Evolutionary conservation across 2,329 filamentous ascomycete species (phyloP), one percentile per base, ranked within the genome.

Genomic region (Clonostachys sp.): DNA sequence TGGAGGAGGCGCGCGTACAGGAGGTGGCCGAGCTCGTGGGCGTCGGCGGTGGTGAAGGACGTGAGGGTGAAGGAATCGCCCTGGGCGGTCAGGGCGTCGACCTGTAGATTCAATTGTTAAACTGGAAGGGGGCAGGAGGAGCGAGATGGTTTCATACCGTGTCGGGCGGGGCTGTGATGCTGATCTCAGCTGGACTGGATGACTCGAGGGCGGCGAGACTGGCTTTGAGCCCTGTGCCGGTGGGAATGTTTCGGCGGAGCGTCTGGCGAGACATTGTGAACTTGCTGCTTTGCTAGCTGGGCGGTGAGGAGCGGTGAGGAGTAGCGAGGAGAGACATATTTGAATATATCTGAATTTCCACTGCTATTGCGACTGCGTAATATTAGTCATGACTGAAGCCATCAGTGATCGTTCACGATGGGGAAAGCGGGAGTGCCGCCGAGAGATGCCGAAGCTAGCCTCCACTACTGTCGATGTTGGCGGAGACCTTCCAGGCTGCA

Each of bases 21-120:
- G 17, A 83, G 75, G 52, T 77, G 76, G 49, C 85, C 85, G 5
- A 89, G 75, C 34, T 77, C 72, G 72, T 80, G 86, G 45, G 84
- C 85, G 55, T 86, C 83, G 20, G 76, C 67, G 47, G 75, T 70
- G 3, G 83, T 86, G 66, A 89, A 89, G 52, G 75, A 63, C 12
- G 65, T 57, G 20, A 78, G 55, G 1, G 61, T 66, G 59, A 77
- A 71, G 6, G 70, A 70, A 55, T 75, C 67, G 40, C 67, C 65
- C 24, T 62, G 60, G n/a, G 58, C 57, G 41, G 61, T 59, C 9
- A 67, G 56, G 30, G 55, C 51, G 2, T 58, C 53, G 9, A 63
- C 17, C 64, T 67, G 38, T 18, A n/a, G 7, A 34, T 38, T 34
- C 14, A n/a, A 8, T 33, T 12, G 5, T 14, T 24, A 9, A 17